Percentiles rank a stretch among this genome's conserved stretches.
Evolutionary conservation across 768 basidiomycete genomes (phyloP).

Genomic region (Suillus americanus): DNA sequence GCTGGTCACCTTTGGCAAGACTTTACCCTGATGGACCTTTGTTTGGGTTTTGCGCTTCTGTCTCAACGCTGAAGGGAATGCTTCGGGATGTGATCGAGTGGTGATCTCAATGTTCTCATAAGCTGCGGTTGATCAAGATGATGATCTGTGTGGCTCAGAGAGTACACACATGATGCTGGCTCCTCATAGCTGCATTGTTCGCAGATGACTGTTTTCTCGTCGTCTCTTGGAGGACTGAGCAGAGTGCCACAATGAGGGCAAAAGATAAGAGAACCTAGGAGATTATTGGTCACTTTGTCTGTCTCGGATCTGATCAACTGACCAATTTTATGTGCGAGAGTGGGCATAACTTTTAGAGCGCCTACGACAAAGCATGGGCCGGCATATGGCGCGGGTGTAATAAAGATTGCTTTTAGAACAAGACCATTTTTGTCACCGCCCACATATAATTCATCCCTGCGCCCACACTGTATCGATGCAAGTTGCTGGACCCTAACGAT

Average conservation of each 20-base stretch:
- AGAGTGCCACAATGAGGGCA: conserved; percentile 93
- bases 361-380: not conserved
- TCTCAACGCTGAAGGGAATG: conserved; percentile 86
- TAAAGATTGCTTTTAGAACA: conserved; percentile 17
- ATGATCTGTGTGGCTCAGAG: not conserved
- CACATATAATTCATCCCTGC: conserved; percentile 2
- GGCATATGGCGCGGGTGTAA: conserved; percentile 3
- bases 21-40: conserved; percentile 69
- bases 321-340: conserved; percentile 51
- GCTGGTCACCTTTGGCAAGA: conserved; percentile 62
- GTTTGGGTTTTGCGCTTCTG: conserved; percentile 91
- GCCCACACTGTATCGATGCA: conserved; percentile 11
- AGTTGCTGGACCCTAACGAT: not conserved
- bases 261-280: conserved; percentile 84
- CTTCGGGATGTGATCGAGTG: conserved; percentile 90
- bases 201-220: conserved; percentile 74
- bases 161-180: conserved; percentile 79
- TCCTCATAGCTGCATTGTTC: conserved; percentile 88
- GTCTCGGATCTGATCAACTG: conserved; percentile 14
- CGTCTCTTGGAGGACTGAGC: conserved; percentile 75
- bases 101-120: conserved; percentile 91
- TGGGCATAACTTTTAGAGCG: conserved; percentile 16
- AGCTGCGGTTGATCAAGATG: conserved; percentile 44
- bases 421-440: conserved; percentile 13
- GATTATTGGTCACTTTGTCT: not conserved